phyloP scores from a whole-genome alignment of 305 asterid species.

The Rubia tinctorum region DNA sequence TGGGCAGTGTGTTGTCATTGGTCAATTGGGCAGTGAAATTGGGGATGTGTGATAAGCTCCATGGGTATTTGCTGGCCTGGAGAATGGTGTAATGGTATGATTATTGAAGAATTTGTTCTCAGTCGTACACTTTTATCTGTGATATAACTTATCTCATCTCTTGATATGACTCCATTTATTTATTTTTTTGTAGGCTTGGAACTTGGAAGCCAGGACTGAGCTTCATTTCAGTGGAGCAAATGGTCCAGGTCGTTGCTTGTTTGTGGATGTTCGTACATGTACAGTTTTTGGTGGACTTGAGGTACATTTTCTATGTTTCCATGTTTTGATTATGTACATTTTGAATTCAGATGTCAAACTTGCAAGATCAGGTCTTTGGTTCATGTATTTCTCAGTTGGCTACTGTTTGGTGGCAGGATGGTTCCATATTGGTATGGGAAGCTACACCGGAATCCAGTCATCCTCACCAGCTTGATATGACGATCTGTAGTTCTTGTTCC shows the following conservation, averaged over 20 bases:
- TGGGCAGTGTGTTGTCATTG: conserved; percentile 39
- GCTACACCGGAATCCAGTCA: background rate
- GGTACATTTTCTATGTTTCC: background rate
- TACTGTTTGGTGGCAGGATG: conserved; percentile 1
- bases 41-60: conserved; percentile 56
- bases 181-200: conserved; percentile 43
- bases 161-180: background rate
- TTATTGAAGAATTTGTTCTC: background rate
- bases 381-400: background rate
- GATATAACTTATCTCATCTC: background rate
- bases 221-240: conserved; percentile 32
- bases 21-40: conserved; percentile 26
- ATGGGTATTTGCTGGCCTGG: conserved; percentile 55
- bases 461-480: no score
- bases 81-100: conserved; percentile 25
- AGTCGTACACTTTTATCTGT: background rate
- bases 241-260: conserved; percentile 46
- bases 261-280: conserved; percentile 20
- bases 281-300: conserved; percentile 50
- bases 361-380: background rate
- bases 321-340: background rate
- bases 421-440: conserved; percentile 4
- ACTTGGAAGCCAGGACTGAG: conserved; percentile 34
- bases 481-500: no score
- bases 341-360: background rate